phyloP scores from a whole-genome alignment of 78 protist genomes.

The Isochrysis galbana region DNA sequence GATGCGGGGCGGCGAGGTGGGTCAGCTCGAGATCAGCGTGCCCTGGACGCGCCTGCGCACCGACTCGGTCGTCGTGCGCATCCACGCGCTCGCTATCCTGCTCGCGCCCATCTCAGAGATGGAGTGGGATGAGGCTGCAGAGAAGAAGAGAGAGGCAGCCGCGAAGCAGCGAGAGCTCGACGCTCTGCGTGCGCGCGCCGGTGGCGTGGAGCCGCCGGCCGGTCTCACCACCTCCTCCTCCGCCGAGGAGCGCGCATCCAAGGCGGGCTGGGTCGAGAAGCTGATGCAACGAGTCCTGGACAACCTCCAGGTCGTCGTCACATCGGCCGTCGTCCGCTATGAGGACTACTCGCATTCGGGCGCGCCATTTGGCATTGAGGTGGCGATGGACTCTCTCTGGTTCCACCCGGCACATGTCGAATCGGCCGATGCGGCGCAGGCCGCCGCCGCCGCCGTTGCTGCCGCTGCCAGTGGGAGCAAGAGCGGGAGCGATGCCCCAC shows the following conservation, averaged over 20 bases:
- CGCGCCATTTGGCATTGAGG: not conserved
- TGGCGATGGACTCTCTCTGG: conserved; percentile 3
- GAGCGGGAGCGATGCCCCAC: not conserved
- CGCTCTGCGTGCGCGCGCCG: not conserved
- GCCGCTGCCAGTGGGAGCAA: too few species aligned
- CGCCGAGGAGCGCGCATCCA: not conserved
- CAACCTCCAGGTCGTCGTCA: not conserved
- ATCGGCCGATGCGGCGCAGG: not conserved
- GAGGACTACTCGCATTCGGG: not conserved
- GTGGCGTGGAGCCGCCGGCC: not conserved
- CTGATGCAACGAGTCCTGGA: not conserved
- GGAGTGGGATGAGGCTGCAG: not conserved
- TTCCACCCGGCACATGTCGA: not conserved
- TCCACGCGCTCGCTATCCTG: not conserved
- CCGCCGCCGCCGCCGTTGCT: too few species aligned
- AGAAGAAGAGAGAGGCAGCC: not conserved
- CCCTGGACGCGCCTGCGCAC: not conserved
- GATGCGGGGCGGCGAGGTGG: not conserved
- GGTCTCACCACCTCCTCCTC: not conserved
- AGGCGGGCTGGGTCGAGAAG: not conserved
- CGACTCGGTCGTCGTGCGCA: not conserved
- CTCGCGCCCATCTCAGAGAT: not conserved
- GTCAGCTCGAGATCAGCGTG: not conserved
- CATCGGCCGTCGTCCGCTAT: not conserved
- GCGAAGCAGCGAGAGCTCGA: not conserved